Percentiles rank a stretch among this genome's conserved stretches.
Evolutionary conservation across 2,329 filamentous ascomycete genomes (phyloP).

Genomic region (Aspergillus cejpii): DNA sequence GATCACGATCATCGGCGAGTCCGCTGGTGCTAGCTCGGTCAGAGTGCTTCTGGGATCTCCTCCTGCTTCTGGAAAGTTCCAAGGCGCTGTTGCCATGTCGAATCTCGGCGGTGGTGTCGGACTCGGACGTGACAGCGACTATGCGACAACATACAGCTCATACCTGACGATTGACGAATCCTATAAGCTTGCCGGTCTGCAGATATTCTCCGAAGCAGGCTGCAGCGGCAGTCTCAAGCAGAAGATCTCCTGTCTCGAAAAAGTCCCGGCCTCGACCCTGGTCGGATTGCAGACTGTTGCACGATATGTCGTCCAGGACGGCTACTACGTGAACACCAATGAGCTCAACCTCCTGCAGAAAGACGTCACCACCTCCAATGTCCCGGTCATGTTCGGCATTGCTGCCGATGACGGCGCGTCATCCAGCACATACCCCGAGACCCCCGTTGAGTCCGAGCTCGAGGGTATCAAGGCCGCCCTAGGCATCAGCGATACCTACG

Average conservation of each 20-base stretch:
- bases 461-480: constrained; percentile 43
- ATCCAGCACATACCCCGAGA: constrained; percentile 46
- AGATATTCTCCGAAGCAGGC: constrained; percentile 47
- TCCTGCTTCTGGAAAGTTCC: constrained; percentile 10
- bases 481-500: constrained; percentile 40
- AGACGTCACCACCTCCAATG: constrained; percentile 43
- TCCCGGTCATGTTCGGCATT: constrained; percentile 53
- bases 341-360: constrained; percentile 42
- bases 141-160: constrained; percentile 50
- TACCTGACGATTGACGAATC: constrained; percentile 52
- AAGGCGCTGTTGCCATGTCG: constrained; percentile 15
- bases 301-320: constrained; percentile 54
- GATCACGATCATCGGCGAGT: constrained; percentile 44
- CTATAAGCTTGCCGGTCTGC: constrained; percentile 43
- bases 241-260: constrained; percentile 50
- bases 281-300: constrained; percentile 8
- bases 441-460: constrained; percentile 37
- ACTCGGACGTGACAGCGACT: constrained; percentile 50
- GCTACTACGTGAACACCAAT: constrained; percentile 49
- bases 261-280: constrained; percentile 32
- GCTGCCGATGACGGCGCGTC: constrained; percentile 52
- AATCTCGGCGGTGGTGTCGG: constrained; percentile 52
- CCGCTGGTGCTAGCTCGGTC: constrained; percentile 50
- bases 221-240: constrained; percentile 45
- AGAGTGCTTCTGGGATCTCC: constrained; percentile 41